phyloP scores from a whole-genome alignment of 768 basidiomycete genomes.

The Suillus discolor region DNA sequence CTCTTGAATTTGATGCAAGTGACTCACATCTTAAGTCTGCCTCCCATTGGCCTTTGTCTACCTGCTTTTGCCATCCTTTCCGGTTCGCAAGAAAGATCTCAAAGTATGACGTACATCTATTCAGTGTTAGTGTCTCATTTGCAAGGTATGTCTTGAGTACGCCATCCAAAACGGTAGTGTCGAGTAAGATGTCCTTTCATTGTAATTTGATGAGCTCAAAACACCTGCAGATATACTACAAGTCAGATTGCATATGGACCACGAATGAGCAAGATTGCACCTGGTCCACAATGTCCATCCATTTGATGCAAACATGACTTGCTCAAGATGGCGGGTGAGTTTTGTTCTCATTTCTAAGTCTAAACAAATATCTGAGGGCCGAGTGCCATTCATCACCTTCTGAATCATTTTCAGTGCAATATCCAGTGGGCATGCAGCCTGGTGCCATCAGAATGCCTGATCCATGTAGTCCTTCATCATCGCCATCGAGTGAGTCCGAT shows the following conservation, averaged over 20 bases:
- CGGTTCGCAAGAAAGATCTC: slow-evolving; percentile 22
- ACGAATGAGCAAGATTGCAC: not conserved
- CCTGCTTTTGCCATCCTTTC: too few relatives aligned
- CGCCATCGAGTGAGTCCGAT: slow-evolving; percentile 31
- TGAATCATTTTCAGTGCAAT: not conserved
- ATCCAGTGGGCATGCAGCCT: not conserved
- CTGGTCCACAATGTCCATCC: slow-evolving; percentile 9
- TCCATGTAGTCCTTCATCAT: slow-evolving; percentile 14
- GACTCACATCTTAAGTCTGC: slow-evolving; percentile 17
- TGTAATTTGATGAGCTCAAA: slow-evolving; percentile 33
- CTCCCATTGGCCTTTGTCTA: slow-evolving; percentile 25
- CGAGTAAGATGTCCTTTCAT: slow-evolving; percentile 20
- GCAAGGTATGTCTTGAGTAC: slow-evolving; percentile 11
- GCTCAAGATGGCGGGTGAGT: not conserved
- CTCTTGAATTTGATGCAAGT: not conserved
- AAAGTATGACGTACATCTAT: slow-evolving; percentile 20
- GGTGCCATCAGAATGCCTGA: not conserved
- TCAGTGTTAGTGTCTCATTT: slow-evolving; percentile 1
- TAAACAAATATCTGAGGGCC: not conserved
- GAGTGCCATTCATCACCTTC: not conserved
- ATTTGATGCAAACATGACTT: not conserved
- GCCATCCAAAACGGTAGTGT: not conserved
- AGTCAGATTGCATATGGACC: slow-evolving; percentile 25
- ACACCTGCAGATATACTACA: slow-evolving; percentile 26
- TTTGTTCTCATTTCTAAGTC: not conserved